Base-by-base conservation (phyloP, 164 flowering plant genomes). In the Sedum album region DNA sequence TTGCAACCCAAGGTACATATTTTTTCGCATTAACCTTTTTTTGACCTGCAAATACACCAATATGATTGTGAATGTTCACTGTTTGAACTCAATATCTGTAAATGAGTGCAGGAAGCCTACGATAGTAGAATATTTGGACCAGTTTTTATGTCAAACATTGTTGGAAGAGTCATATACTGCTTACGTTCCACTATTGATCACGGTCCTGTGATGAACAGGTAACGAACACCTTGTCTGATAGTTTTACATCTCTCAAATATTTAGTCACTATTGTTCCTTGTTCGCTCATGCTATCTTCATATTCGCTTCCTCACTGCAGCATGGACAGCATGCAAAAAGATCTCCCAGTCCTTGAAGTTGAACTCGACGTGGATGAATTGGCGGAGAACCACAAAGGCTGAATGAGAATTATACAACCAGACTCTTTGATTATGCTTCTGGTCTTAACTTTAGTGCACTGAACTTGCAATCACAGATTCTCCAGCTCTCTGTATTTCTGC, bases 81-180 rank as follows among this genome's bases (percentile, higher is more conserved):
- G 17, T 26, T 30, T 57, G 20, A 57, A 11, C 26, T 63, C 66
- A 15, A 63, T n/a, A 49, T 55, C 9, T 63, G 10, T 51, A 31
- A 18, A 20, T n/a, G 60, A 30, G 74, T 51, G 76, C 90, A 91
- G 99, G 97, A 91, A 74, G 91, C 99, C 28, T 78, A 80, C 31
- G 99, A 94, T 75, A 94, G 99, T 78, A 81, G 97, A 68, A 77
- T 74, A 36, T 94, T 90, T 87, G 99, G 99, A 42, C 99, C 99
- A 1, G 79, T 94, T 71, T 73, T 86, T 20, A 84, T 86, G 87
- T 68, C 81, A 20, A 72, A 83, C 73, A 90, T 94, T 48, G 78
- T 94, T 41, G 99, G 99, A 21, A 82, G 99, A 79, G 97, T 75
- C 70, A 80, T 91, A 73, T 94, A 94, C 79, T 84, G 83, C 71